Base-by-base conservation (phyloP, 176 grass and related monocot species). In the Elymus sibiricus region DNA sequence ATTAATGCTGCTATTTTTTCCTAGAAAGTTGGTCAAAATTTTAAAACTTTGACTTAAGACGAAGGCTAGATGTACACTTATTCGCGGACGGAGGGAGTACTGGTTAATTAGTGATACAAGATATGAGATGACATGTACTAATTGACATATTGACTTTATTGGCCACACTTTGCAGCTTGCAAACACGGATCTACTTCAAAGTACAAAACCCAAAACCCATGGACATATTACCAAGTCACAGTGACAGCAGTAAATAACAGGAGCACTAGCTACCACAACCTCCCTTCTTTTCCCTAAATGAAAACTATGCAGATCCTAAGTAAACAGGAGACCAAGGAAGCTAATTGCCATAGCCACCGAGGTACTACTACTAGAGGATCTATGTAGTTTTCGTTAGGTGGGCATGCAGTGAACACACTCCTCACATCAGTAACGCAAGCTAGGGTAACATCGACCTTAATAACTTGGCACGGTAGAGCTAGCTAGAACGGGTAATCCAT, bases 241-340 rank as follows among this genome's bases (percentile, higher is more conserved):
- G 28, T 78, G 32, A 64, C 29, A 24, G 22, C 27, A 27, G 47
- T 38, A 72, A 64, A 59, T 43, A 90, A 21, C 37, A 79, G 5
- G 77, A n/a, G 46, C 49, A 17, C 64, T 26, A 42, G 5, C 15
- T 28, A 27, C 27, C n/a, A 51, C 44, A 31, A 17, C 6, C 22
- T 19, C 22, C 71, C 58, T 4, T 39, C 19, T 76, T 59, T 13
- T 29, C 34, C 40, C 84, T 87, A 91, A 76, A 73, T 47, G 76
- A 91, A 84, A 91, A 91, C 85, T 91, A 91, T 16, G 76, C 69
- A 91, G 76, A 91, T 87, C 89, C 89, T 19, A 76, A 79, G 82
- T 84, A 47, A 74, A 25, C 17, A n/a, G 55, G 49, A 70, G 62
- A 69, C 79, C 74, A 39, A 60, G 37, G n/a, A 25, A 19, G 67